These are phyloP conservation scores for Lithospermum erythrorhizon DNA, from an alignment of 257 asterid species.

Conservation along the genomic window DNA sequence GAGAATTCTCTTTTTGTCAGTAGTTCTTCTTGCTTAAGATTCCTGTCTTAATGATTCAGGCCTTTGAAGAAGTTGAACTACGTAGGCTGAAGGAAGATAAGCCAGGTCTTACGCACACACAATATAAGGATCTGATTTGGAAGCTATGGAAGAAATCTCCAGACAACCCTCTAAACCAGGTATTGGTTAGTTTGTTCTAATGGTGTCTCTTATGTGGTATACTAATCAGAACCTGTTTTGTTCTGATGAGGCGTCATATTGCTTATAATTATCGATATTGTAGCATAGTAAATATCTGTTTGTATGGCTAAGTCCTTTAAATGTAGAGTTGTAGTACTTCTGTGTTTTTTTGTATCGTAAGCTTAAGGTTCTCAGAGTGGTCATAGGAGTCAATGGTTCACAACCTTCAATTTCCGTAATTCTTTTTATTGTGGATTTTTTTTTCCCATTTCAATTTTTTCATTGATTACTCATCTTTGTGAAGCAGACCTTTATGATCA, in stretches of 20 bases:
- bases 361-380: neutral
- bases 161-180: constrained; percentile 91
- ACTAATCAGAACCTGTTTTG: neutral
- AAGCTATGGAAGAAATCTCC: constrained; percentile 95
- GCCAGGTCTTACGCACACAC: constrained; percentile 41
- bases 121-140: constrained; percentile 77
- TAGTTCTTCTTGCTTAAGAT: neutral
- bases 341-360: too few species aligned
- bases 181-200: constrained; percentile 1
- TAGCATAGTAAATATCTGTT: neutral
- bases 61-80: constrained; percentile 24
- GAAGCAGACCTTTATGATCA: too few species aligned
- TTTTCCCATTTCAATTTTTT: too few species aligned
- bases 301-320: neutral
- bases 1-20: too few species aligned
- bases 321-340: neutral
- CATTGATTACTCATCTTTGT: neutral
- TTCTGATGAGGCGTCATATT: neutral
- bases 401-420: neutral
- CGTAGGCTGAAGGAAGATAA: constrained; percentile 33
- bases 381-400: too few species aligned
- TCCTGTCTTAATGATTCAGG: constrained; percentile 10
- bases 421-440: too few species aligned
- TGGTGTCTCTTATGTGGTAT: neutral
- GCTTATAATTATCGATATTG: neutral